Evolutionary conservation across 2,329 filamentous ascomycete species (phyloP).

Genomic region (Colletotrichum liriopes): DNA sequence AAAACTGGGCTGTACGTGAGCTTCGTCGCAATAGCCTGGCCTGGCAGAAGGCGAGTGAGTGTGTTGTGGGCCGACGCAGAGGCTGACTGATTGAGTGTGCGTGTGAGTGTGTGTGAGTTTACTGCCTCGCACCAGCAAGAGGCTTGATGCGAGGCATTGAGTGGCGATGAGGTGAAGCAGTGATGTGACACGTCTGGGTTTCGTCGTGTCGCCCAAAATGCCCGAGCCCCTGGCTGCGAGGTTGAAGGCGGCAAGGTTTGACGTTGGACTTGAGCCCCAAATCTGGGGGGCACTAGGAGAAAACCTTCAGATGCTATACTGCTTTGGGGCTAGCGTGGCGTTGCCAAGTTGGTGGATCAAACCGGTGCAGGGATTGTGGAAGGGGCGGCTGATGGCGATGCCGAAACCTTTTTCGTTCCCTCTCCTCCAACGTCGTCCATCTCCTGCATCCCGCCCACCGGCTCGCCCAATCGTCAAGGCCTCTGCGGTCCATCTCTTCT

Average conservation of each 20-base stretch:
- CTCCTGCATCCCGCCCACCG: slow-evolving; percentile 4
- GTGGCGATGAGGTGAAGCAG: slow-evolving; percentile 59
- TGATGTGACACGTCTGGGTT: slow-evolving; percentile 64
- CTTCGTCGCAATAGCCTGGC: slow-evolving; percentile 11
- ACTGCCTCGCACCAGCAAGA: neutral
- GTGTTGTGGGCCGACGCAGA: neutral
- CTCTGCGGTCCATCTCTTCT: slow-evolving; percentile 25
- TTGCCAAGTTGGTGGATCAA: slow-evolving; percentile 42
- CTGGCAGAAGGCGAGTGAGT: neutral
- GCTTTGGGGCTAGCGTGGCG: slow-evolving; percentile 14
- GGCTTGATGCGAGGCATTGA: slow-evolving; percentile 45
- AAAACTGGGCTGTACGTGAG: slow-evolving; percentile 1
- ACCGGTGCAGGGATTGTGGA: slow-evolving; percentile 40
- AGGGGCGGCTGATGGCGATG: slow-evolving; percentile 40
- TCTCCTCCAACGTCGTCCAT: neutral
- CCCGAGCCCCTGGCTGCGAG: slow-evolving; percentile 39
- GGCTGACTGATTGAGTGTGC: neutral
- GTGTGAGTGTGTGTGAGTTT: neutral
- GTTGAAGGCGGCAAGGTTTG: slow-evolving; percentile 39
- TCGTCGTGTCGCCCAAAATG: slow-evolving; percentile 49
- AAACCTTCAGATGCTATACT: slow-evolving; percentile 25
- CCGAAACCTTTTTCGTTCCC: slow-evolving; percentile 41
- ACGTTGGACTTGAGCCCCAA: slow-evolving; percentile 43
- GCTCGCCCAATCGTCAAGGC: neutral
- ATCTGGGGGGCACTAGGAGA: slow-evolving; percentile 42